These are phyloP conservation scores for Pythium dissotocum DNA, from an alignment of 352 stramenopile species.

Conservation along the genomic window DNA sequence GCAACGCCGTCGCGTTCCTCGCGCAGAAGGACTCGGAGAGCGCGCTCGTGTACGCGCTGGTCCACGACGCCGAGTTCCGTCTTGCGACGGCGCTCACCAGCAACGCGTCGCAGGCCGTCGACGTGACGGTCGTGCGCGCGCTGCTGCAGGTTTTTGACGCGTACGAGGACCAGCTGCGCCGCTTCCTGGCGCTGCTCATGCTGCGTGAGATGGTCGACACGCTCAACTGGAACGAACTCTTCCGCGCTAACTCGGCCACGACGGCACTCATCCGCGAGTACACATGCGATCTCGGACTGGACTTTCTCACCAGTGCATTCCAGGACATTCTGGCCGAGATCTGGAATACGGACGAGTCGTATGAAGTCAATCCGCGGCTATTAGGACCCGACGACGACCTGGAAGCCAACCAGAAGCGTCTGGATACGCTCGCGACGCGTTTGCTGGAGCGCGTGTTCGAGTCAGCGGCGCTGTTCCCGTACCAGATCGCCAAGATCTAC, in stretches of 20 bases:
- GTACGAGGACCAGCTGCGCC: slow-evolving; percentile 73
- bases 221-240: slow-evolving; percentile 82
- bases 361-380: slow-evolving; percentile 67
- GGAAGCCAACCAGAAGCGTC: slow-evolving; percentile 46
- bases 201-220: slow-evolving; percentile 78
- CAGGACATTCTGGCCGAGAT: slow-evolving; percentile 53
- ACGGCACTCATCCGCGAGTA: slow-evolving; percentile 80
- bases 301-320: slow-evolving; percentile 65
- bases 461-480: slow-evolving; percentile 57
- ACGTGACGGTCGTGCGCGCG: slow-evolving; percentile 63
- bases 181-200: slow-evolving; percentile 70
- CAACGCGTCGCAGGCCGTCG: slow-evolving; percentile 27
- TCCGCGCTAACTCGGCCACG: slow-evolving; percentile 74
- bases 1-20: slow-evolving; percentile 66
- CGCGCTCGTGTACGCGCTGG: slow-evolving; percentile 72
- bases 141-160: slow-evolving; percentile 73
- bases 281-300: slow-evolving; percentile 65
- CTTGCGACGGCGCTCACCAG: slow-evolving; percentile 62
- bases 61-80: slow-evolving; percentile 78
- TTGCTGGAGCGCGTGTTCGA: slow-evolving; percentile 53
- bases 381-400: slow-evolving; percentile 45
- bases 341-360: slow-evolving; percentile 45
- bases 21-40: slow-evolving; percentile 63
- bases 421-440: slow-evolving; percentile 54
- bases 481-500: slow-evolving; percentile 81